A percentile compares a stretch with the other conserved stretches of the same genome.
Conservation (phyloP, 169 alveolate genomes). For the Eimeria acervulina region DNA sequence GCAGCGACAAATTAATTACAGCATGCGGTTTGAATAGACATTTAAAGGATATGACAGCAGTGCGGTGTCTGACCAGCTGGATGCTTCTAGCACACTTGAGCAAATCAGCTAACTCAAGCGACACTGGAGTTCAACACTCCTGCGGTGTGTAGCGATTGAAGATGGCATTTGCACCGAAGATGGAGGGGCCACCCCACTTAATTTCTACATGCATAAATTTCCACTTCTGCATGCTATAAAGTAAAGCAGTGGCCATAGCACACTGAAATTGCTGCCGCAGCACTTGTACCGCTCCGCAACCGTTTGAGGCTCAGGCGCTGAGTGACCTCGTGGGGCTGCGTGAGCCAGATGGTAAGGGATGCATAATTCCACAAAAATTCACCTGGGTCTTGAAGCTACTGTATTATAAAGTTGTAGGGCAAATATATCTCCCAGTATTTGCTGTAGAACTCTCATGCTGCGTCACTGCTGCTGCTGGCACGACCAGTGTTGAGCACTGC, state of each 20-base stretch:
- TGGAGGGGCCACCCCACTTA: neutral
- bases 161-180: neutral
- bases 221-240: neutral
- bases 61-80: neutral
- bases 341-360: neutral
- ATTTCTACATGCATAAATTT: neutral
- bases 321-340: conserved; percentile 54
- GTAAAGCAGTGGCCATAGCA: neutral
- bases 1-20: neutral
- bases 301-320: neutral
- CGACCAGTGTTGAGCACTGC: neutral
- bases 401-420: neutral
- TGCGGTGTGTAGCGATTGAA: neutral
- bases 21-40: neutral
- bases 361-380: neutral
- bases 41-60: neutral
- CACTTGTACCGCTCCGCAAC: neutral
- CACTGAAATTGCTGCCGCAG: neutral
- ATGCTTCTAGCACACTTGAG: neutral
- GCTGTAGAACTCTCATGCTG: neutral
- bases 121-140: neutral
- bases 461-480: neutral
- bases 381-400: neutral
- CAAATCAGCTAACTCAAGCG: neutral
- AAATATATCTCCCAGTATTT: neutral